Percentiles rank a stretch among this genome's conserved stretches.
These are phyloP conservation scores for Vitis vinifera DNA, from an alignment of 164 flowering plant genomes.

Conservation along the genomic window DNA sequence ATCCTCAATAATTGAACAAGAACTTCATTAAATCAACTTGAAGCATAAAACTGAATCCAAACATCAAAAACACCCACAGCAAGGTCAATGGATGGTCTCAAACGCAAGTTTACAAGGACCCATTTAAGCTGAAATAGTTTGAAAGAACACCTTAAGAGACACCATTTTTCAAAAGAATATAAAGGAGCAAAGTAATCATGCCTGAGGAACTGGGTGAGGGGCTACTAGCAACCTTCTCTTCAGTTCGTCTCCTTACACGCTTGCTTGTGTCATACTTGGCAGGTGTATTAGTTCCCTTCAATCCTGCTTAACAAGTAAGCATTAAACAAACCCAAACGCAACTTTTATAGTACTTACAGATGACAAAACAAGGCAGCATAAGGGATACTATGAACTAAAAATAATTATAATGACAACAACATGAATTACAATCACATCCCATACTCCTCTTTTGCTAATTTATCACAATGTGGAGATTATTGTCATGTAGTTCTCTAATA, in stretches of 20 bases:
- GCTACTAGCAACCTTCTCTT: constrained; percentile 16
- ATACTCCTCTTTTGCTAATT: too few relatives aligned
- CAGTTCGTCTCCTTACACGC: constrained; percentile 6
- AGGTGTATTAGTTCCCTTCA: constrained; percentile 11
- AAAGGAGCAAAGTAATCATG: neutral
- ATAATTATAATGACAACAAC: neutral
- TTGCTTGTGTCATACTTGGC: constrained; percentile 1
- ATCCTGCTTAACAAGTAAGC: constrained; percentile 1
- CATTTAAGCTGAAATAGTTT: neutral
- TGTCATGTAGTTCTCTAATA: too few relatives aligned
- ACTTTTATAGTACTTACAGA: too few relatives aligned
- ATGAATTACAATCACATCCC: neutral
- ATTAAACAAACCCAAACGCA: too few relatives aligned
- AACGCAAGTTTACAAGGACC: neutral
- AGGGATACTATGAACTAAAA: neutral
- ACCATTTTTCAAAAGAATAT: neutral
- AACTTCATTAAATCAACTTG: neutral
- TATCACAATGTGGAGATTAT: too few relatives aligned
- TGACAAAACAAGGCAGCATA: too few relatives aligned
- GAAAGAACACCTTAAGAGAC: neutral
- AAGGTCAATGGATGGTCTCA: too few relatives aligned
- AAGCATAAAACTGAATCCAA: too few relatives aligned
- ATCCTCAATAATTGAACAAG: neutral
- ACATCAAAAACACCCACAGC: neutral
- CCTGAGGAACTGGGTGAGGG: constrained; percentile 27